Evolutionary conservation across 805 yeast species (phyloP), one percentile per base, ranked within the genome.

Genomic region (Kuraishia hungarica): DNA sequence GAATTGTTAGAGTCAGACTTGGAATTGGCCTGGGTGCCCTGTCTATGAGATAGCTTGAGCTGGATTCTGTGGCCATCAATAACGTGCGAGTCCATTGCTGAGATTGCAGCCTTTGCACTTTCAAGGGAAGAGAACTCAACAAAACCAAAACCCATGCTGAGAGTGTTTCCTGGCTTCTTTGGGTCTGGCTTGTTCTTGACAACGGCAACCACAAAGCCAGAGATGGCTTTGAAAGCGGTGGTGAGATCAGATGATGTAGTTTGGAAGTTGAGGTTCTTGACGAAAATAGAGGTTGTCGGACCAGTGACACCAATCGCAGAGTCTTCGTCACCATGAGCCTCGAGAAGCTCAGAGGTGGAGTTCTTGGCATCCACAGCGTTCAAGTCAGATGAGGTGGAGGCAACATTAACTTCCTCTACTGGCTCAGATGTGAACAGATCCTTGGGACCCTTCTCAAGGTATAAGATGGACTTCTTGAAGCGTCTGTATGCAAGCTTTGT

Each of bases 131-230:
- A 82, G 70, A 90, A 94, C 71, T 94, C 99, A 15, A 82, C 97
- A 72, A 94, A 94, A 1, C 99, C 99, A 65, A 91, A 94, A 21
- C 99, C 99, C 99, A 94, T 94, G 62, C 97, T 90, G 57, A 84
- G 77, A n/a, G 76, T 72, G 56, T 80, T 80, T 11, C 84, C 86
- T 1, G 79, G 66, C 57, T 82, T 79, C 70, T 84, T 89, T 43
- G 96, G 82, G 71, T 93, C 96, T 1, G 97, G 92, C 67, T 92
- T 93, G 26, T 87, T 87, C 65, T 89, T 89, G 54, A 94, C 87
- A 23, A 84, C 83, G 1, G 96, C 96, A 52, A 86, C 77, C 15
- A 86, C 81, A 67, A 88, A 94, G 0, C 98, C 99, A 21, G 81
- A 81, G 50, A 89, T 73, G 7, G 85, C 72, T 57, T 81, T 81